A percentile compares a stretch with the other conserved stretches of the same genome.
These are phyloP conservation scores for Leccinum pseudoinsigne DNA, from an alignment of 1,284 basidiomycete genomes.

Conservation along the genomic window DNA sequence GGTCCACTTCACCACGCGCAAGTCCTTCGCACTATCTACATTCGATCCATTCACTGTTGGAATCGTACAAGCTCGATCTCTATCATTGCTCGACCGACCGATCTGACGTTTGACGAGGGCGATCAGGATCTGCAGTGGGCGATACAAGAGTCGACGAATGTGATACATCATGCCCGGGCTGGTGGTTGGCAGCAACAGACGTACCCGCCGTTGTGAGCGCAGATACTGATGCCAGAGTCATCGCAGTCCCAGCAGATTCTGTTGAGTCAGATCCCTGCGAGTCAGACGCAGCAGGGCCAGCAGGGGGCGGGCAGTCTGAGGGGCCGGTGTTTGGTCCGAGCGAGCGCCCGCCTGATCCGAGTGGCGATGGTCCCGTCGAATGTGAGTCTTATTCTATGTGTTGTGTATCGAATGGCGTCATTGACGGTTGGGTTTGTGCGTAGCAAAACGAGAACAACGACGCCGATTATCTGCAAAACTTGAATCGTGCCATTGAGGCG, in stretches of 20 bases:
- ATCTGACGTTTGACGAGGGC: constrained; percentile 57
- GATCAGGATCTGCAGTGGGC: constrained; percentile 49
- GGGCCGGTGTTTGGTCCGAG: constrained; percentile 53
- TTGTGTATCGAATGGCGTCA: neutral
- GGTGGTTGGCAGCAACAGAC: constrained; percentile 3
- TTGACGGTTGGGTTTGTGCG: constrained; percentile 3
- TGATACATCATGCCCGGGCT: constrained; percentile 16
- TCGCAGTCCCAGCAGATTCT: constrained; percentile 4
- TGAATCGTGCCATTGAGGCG: constrained; percentile 67
- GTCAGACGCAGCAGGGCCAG: neutral
- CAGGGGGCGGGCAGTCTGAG: constrained; percentile 24
- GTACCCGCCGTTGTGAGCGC: constrained; percentile 18
- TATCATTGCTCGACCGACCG: constrained; percentile 37
- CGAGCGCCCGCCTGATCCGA: constrained; percentile 57
- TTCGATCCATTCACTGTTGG: constrained; percentile 66
- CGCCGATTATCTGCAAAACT: constrained; percentile 52
- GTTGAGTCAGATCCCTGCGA: neutral
- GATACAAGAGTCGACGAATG: constrained; percentile 51
- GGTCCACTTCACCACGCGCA: constrained; percentile 75
- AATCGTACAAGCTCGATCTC: constrained; percentile 67
- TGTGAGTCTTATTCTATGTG: constrained; percentile 36
- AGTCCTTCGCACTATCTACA: constrained; percentile 81
- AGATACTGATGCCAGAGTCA: constrained; percentile 1
- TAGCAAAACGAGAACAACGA: constrained; percentile 36
- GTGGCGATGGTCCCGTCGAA: constrained; percentile 66